A percentile compares a stretch with the other conserved stretches of the same genome.
Evolutionary conservation across 2,329 filamentous ascomycete species (phyloP).

Genomic region (Ophiostoma piceae): DNA sequence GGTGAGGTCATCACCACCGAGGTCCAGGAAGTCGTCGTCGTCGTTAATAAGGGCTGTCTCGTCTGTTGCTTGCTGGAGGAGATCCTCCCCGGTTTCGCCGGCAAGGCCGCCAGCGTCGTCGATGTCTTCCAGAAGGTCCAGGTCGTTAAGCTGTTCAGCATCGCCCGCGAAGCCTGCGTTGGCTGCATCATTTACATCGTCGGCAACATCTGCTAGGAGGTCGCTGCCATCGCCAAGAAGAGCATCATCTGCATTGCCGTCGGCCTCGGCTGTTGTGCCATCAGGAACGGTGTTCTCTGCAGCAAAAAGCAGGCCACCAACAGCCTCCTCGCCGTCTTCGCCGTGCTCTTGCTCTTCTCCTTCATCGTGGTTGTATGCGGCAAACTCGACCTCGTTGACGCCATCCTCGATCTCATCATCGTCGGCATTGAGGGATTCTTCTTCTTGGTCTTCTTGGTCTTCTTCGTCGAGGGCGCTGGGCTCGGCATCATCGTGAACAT

Average conservation of each 20-base stretch:
- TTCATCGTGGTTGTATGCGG: constrained; percentile 10
- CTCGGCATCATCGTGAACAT: constrained; percentile 14
- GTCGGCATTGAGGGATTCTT: constrained; percentile 10
- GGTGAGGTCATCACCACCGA: constrained; percentile 17
- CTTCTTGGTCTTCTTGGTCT: constrained; percentile 20
- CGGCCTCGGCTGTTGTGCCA: background rate
- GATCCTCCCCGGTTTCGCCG: constrained; percentile 19
- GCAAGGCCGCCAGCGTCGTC: constrained; percentile 6
- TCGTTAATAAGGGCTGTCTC: constrained; percentile 11
- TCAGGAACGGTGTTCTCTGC: background rate
- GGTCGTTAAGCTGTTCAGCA: constrained; percentile 16
- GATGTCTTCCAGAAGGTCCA: constrained; percentile 23
- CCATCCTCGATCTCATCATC: constrained; percentile 24
- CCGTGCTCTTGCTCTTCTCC: constrained; percentile 24
- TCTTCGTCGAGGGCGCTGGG: background rate
- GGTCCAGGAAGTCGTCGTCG: constrained; percentile 26
- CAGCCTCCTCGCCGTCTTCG: constrained; percentile 13
- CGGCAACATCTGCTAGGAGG: background rate
- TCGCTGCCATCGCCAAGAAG: background rate
- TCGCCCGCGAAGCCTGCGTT: background rate
- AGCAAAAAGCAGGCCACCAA: constrained; percentile 3
- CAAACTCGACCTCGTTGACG: constrained; percentile 18
- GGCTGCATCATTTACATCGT: background rate
- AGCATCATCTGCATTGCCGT: constrained; percentile 9
- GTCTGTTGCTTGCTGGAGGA: background rate